A percentile compares a stretch with the other conserved stretches of the same genome.
These are phyloP conservation scores for Radiomyces spectabilis DNA, from an alignment of 192 early-diverging fungal genomes.

Conservation along the genomic window DNA sequence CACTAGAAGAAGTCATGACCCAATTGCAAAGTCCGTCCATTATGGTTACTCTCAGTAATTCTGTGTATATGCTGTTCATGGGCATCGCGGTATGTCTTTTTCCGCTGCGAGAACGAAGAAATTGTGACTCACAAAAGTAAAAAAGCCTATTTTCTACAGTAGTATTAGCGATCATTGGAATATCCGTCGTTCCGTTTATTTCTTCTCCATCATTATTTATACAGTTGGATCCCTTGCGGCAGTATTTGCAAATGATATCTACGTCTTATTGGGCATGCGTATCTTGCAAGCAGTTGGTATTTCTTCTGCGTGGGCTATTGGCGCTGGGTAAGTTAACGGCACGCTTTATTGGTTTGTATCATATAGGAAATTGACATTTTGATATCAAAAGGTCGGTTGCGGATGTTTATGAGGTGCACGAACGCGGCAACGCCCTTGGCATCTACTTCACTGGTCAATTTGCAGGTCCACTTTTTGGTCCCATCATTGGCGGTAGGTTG, in stretches of 20 bases:
- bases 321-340: slow-evolving; percentile 17
- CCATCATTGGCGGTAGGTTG: background rate
- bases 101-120: background rate
- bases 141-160: slow-evolving; percentile 32
- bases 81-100: slow-evolving; percentile 28
- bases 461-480: slow-evolving; percentile 1
- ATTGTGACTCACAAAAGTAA: too few relatives aligned
- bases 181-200: slow-evolving; percentile 36
- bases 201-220: slow-evolving; percentile 32
- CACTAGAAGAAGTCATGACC: slow-evolving; percentile 2
- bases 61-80: slow-evolving; percentile 44
- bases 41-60: slow-evolving; percentile 24
- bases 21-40: slow-evolving; percentile 19
- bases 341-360: background rate
- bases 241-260: slow-evolving; percentile 28
- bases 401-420: slow-evolving; percentile 19
- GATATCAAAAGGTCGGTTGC: slow-evolving; percentile 17
- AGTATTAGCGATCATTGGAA: slow-evolving; percentile 35
- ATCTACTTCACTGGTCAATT: slow-evolving; percentile 13
- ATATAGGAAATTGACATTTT: too few relatives aligned
- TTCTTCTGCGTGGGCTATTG: slow-evolving; percentile 30
- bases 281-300: slow-evolving; percentile 34
- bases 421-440: slow-evolving; percentile 24
- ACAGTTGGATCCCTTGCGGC: slow-evolving; percentile 31
- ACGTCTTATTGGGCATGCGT: slow-evolving; percentile 23